Base-by-base conservation (phyloP, 2,329 filamentous ascomycete genomes). In the Neoarthrinium moseri region DNA sequence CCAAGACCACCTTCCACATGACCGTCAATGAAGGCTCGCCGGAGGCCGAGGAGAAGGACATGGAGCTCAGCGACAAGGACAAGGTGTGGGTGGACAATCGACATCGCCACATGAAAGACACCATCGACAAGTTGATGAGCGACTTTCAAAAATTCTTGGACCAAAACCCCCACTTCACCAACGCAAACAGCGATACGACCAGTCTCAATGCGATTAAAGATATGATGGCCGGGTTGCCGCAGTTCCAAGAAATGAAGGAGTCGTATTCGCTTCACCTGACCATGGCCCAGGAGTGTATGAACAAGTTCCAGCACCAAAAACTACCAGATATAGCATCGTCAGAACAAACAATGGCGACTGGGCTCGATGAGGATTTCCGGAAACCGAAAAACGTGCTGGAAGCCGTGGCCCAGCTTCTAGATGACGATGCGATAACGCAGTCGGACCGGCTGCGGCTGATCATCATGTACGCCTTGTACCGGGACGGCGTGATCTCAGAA, bases 211-310 rank as follows among this genome's bases (percentile, higher is more conserved):
- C 89, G 21, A 96, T 99, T 67, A 90, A 94, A 61, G 91, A 96
- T 67, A 99, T 99, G 94, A 73, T 99, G 70, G 94, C 90, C 12
- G 92, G 91, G 7, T 71, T 99, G 48, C 91, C 91, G 11, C 89
- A 97, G 61, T 99, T 96, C 60, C 89, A 95, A 60, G 87, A 95
- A 66, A 89, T 94, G 76, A 96, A 97, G 66, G 90, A 95, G 62
- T 86, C 89, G 2, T 99, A 97, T 66, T 94, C 91, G 0, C 73
- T 99, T 44, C 94, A 99, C 67, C 75, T 99, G 33, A 92, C 85
- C 55, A 97, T 99, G 92, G 94, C 94, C 2, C 88, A 96, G 63
- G 91, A 96, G 63, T 95, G 91, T 64, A 97, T 97, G 91, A 90
- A 90, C 56, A 81, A 88, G 29, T 99, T 99, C 58, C 85, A 95